phyloP scores from a whole-genome alignment of 345 rosid species.

The Arabis hirsuta region DNA sequence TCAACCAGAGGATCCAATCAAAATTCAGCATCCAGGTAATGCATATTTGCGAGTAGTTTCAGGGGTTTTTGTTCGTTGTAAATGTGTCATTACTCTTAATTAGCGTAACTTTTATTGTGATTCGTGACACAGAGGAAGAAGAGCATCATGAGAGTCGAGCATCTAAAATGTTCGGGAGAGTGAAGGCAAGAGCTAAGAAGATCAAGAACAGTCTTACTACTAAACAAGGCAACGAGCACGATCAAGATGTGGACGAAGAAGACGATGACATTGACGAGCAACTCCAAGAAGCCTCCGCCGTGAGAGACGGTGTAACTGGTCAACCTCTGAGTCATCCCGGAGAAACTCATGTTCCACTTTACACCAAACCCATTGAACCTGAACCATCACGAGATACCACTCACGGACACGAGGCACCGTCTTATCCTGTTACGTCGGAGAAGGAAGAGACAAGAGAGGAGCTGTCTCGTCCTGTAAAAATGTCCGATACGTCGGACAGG shows the following conservation, averaged over 20 bases:
- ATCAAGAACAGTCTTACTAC: constrained; percentile 61
- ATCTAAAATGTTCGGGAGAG: constrained; percentile 58
- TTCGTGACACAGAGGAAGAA: constrained; percentile 46
- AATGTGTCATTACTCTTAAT: background rate
- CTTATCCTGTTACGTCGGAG: constrained; percentile 12
- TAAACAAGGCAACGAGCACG: constrained; percentile 42
- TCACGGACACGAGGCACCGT: constrained; percentile 20
- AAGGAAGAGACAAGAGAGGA: constrained; percentile 16
- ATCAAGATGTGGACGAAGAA: constrained; percentile 60
- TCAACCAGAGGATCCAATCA: constrained; percentile 47
- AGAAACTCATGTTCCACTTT: constrained; percentile 35
- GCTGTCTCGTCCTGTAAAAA: constrained; percentile 13
- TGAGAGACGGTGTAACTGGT: constrained; percentile 38
- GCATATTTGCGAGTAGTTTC: too few species aligned
- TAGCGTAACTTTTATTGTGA: background rate
- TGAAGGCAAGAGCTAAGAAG: constrained; percentile 75
- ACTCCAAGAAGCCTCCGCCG: constrained; percentile 42
- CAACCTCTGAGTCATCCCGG: constrained; percentile 38
- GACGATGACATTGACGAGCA: constrained; percentile 55
- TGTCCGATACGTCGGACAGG: background rate
- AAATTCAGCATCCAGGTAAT: constrained; percentile 42
- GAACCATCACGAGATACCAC: constrained; percentile 15
- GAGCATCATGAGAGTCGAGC: constrained; percentile 60
- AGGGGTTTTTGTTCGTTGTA: too few species aligned
- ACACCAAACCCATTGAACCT: constrained; percentile 27